phyloP scores from a whole-genome alignment of 2,329 filamentous ascomycete genomes.

The Atkinsonella hypoxylon region DNA sequence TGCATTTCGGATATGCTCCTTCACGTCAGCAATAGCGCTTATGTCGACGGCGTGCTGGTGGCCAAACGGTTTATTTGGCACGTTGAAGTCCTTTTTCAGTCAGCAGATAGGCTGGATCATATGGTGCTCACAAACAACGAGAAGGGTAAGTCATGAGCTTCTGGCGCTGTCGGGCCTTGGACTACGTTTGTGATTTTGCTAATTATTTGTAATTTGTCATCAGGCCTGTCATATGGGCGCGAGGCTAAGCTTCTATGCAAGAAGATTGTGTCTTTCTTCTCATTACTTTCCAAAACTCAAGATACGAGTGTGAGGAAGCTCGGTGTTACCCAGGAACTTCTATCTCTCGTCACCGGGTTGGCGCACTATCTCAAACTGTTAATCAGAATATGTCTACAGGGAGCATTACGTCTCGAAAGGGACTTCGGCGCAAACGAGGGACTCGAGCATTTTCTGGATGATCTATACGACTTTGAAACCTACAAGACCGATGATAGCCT shows the following conservation, averaged over 20 bases:
- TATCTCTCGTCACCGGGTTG: constrained; percentile 91
- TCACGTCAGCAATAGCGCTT: constrained; percentile 95
- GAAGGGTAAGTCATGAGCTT: constrained; percentile 49
- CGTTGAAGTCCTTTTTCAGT: constrained; percentile 82
- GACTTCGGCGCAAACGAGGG: constrained; percentile 65
- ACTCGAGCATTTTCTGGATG: constrained; percentile 70
- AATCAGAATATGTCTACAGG: constrained; percentile 92
- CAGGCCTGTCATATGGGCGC: constrained; percentile 78
- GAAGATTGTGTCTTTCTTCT: constrained; percentile 97
- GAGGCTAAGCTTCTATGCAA: constrained; percentile 99
- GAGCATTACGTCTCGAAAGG: constrained; percentile 79
- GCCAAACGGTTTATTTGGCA: constrained; percentile 95
- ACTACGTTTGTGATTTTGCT: no score
- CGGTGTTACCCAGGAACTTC: constrained; percentile 91
- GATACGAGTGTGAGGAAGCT: constrained; percentile 82
- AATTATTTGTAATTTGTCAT: not conserved
- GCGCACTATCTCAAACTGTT: constrained; percentile 96
- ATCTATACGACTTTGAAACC: constrained; percentile 72
- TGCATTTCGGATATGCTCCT: constrained; percentile 99
- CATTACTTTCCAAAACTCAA: constrained; percentile 85
- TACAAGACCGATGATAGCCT: constrained; percentile 60
- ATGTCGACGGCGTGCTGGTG: constrained; percentile 86
- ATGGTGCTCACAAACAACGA: constrained; percentile 56
- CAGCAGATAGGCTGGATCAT: constrained; percentile 73
- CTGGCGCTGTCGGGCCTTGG: no score